phyloP scores from a whole-genome alignment of 2,329 filamentous ascomycete genomes.

The Hyphodiscus sp. region DNA sequence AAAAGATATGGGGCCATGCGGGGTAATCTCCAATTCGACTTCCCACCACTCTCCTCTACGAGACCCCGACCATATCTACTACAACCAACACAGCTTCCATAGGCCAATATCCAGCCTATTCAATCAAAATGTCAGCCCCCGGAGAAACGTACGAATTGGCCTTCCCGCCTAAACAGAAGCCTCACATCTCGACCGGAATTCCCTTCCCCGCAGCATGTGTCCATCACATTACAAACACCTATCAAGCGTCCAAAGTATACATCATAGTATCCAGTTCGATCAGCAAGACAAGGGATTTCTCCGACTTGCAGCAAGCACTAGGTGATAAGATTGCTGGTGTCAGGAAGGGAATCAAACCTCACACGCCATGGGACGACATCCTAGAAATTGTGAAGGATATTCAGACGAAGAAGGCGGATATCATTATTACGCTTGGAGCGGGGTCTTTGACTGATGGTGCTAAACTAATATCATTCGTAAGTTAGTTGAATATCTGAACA shows the following conservation, averaged over 20 bases:
- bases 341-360: constrained; percentile 28
- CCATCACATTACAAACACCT: constrained; percentile 26
- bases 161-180: constrained; percentile 7
- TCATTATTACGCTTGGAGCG: constrained; percentile 31
- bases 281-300: constrained; percentile 27
- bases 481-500: not conserved
- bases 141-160: constrained; percentile 49
- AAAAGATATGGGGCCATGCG: no score
- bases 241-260: constrained; percentile 24
- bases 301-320: constrained; percentile 20
- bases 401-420: constrained; percentile 20
- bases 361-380: constrained; percentile 29
- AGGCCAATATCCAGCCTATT: not conserved
- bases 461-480: constrained; percentile 26
- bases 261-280: constrained; percentile 30
- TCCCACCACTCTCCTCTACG: not conserved
- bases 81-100: not conserved
- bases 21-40: no score
- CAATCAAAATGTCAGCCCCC: constrained; percentile 1
- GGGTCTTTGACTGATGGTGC: constrained; percentile 29
- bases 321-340: constrained; percentile 25
- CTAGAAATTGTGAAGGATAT: constrained; percentile 26
- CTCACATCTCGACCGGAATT: constrained; percentile 8
- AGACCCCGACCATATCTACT: not conserved
- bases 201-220: constrained; percentile 13